A percentile compares a stretch with the other conserved stretches of the same genome.
Evolutionary conservation across 208 protist genomes (phyloP).

Genomic region (Trypanosoma conorhini): DNA sequence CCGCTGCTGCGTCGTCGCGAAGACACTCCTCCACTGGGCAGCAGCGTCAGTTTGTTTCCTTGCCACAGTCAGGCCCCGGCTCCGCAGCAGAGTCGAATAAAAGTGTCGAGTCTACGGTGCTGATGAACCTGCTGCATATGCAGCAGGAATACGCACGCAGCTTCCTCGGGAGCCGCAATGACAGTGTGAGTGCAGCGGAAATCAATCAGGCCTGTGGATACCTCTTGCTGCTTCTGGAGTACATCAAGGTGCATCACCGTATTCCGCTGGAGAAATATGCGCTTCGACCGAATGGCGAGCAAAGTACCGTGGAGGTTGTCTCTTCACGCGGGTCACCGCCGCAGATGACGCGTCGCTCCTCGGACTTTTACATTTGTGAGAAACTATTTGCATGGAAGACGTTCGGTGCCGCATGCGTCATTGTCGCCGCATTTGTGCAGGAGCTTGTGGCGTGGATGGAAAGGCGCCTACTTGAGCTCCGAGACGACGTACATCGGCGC

Average conservation of each 20-base stretch:
- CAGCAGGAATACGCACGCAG: conserved; percentile 27
- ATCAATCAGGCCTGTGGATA: conserved; percentile 78
- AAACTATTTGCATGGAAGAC: conserved; percentile 68
- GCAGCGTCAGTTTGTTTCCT: background rate
- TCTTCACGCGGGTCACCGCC: conserved; percentile 2
- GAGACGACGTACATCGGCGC: background rate
- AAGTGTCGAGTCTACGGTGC: conserved; percentile 7
- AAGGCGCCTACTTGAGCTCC: conserved; percentile 30
- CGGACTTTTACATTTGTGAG: conserved; percentile 75
- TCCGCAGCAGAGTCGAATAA: conserved; percentile 1
- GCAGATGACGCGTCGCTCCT: conserved; percentile 13
- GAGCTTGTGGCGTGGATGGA: conserved; percentile 55
- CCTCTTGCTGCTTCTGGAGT: conserved; percentile 46
- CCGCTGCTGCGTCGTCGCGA: conserved; percentile 14
- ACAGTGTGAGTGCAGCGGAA: conserved; percentile 48
- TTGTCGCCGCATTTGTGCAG: conserved; percentile 54
- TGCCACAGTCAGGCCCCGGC: background rate
- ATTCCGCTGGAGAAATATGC: conserved; percentile 37
- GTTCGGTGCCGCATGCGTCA: conserved; percentile 66
- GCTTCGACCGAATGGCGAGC: conserved; percentile 52
- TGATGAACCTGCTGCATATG: conserved; percentile 7
- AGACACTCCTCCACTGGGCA: background rate
- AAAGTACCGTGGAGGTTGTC: conserved; percentile 44
- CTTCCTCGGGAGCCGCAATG: conserved; percentile 23
- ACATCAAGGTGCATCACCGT: conserved; percentile 42